Evolutionary conservation across 768 basidiomycete genomes (phyloP).

Genomic region (Russula earlei): DNA sequence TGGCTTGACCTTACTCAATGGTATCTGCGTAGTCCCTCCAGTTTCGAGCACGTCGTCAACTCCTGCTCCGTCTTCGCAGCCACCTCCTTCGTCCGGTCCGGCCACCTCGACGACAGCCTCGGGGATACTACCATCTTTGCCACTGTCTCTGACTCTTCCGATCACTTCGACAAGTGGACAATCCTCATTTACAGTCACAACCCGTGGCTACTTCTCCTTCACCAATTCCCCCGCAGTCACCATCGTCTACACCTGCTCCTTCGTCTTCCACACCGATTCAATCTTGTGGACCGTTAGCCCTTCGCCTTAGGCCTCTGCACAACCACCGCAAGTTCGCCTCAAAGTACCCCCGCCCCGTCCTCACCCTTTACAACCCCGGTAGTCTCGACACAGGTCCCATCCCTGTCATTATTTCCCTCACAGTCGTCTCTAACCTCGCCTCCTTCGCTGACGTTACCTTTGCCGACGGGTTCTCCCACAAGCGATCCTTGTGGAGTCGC

Average conservation of each 20-base stretch:
- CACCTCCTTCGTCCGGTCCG: background rate
- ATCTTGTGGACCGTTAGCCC: constrained; percentile 19
- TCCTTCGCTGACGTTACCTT: too few relatives aligned
- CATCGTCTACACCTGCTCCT: too few relatives aligned
- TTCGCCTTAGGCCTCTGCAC: constrained; percentile 19
- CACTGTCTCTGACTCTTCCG: background rate
- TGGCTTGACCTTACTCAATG: too few relatives aligned
- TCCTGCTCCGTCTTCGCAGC: background rate
- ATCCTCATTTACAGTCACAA: too few relatives aligned
- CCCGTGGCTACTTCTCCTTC: too few relatives aligned
- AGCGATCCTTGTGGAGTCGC: background rate
- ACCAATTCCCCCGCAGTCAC: too few relatives aligned
- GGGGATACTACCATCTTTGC: too few relatives aligned
- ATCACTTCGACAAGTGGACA: background rate
- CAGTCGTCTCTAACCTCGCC: too few relatives aligned
- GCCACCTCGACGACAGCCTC: too few relatives aligned
- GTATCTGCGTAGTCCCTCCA: too few relatives aligned
- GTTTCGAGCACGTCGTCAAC: too few relatives aligned
- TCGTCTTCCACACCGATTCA: constrained; percentile 4
- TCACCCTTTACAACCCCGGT: background rate
- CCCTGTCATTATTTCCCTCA: background rate
- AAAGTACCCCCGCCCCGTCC: background rate
- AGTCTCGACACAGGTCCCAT: background rate
- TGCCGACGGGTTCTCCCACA: too few relatives aligned
- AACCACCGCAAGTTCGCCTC: background rate